Evolutionary conservation across 805 yeast genomes (phyloP), one percentile per base, ranked within the genome.

Genomic region (Yamadazyma paraphyllophila): DNA sequence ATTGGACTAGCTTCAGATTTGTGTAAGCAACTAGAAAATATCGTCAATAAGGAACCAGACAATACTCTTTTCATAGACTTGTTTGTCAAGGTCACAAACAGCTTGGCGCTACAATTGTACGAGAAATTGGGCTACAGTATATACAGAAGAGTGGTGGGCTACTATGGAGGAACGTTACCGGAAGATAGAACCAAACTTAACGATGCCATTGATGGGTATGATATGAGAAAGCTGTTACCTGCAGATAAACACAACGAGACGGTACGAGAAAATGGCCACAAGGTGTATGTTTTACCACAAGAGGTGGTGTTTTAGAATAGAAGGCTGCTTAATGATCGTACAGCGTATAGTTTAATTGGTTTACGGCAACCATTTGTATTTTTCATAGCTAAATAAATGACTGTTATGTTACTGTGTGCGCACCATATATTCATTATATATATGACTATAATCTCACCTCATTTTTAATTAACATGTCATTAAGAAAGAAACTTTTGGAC

Each of bases 61-160:
- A 74, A 85, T 53, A 85, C 91, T 5, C 82, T 87, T 53, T 94
- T 92, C 62, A 80, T 91, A 53, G 99, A 94, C 59, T 74, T 94
- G 38, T 94, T 90, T 65, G 99, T 94, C 35, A 85, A 90, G 55
- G 89, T 94, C 32, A 85, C 90, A 33, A 94, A 94, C 60, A 61
- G 63, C 4, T 68, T 90, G 45, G 99, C 97, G 0, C 78, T 89
- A 1, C 82, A 80, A 41, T 67, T 94, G 57, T 94, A 94, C 62
- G 92, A 88, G 59, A 85, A 86, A 54, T 63, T 94, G 45, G 98
- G 97, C 0, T 94, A 91, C 59, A 73, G 82, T 8, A 88, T 90
- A 0, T 94, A 75, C 60, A 68, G 99, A 63, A 67, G 99, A 43
- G 98, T 94, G 4, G 80, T 89, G 10, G 92, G 92, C 0, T 94